Conservation (phyloP, 768 basidiomycete genomes). For the Hortiboletus flavorubellus region DNA sequence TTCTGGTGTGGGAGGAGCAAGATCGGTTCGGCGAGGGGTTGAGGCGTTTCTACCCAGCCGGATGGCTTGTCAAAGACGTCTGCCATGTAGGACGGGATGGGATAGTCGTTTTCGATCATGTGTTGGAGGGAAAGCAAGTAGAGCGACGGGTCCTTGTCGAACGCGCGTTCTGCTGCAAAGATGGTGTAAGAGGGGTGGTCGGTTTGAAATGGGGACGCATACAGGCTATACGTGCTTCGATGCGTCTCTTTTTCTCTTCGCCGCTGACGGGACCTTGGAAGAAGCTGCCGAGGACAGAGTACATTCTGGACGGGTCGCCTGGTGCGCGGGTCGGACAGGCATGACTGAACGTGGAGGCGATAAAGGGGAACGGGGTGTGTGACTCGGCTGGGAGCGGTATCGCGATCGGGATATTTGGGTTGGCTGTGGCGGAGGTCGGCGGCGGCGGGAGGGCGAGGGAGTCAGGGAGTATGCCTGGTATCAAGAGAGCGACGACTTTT, state of each 20-base stretch:
- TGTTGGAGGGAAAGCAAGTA: constrained; percentile 78
- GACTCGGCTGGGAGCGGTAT: constrained; percentile 37
- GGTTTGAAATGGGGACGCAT: background rate
- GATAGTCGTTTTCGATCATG: constrained; percentile 95
- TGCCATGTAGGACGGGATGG: constrained; percentile 80
- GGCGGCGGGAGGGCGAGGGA: constrained; percentile 68
- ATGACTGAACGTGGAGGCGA: constrained; percentile 81
- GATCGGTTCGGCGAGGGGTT: constrained; percentile 33
- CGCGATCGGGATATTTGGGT: constrained; percentile 53
- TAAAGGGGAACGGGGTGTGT: constrained; percentile 54
- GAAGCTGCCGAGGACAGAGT: constrained; percentile 79
- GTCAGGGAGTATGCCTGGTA: constrained; percentile 83
- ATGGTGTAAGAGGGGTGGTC: constrained; percentile 4
- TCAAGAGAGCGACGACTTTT: constrained; percentile 74
- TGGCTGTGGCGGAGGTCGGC: constrained; percentile 62
- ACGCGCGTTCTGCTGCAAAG: constrained; percentile 52
- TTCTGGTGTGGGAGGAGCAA: constrained; percentile 31
- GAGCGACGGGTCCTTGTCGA: constrained; percentile 59
- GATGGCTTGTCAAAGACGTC: constrained; percentile 59
- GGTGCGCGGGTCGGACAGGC: constrained; percentile 92
- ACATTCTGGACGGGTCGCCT: constrained; percentile 82
- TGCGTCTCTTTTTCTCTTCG: constrained; percentile 73
- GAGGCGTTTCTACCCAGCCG: constrained; percentile 85
- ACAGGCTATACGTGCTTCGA: constrained; percentile 42
- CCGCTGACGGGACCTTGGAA: constrained; percentile 77